phyloP scores from a whole-genome alignment of 2,329 filamentous ascomycete genomes.

The Monilinia aucupariae region DNA sequence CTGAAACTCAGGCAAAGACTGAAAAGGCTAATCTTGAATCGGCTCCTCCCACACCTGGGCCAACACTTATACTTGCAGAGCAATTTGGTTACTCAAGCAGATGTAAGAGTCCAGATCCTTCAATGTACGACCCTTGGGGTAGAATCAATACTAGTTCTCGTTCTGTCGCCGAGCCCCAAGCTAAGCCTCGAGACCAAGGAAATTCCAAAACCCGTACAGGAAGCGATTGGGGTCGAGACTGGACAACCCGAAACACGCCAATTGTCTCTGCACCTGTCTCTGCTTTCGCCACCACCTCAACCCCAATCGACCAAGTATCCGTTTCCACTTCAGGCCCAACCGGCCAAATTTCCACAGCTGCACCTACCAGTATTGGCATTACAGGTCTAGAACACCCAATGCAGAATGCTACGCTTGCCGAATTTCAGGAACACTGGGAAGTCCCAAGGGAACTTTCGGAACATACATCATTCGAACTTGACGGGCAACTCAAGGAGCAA shows the following conservation, averaged over 20 bases:
- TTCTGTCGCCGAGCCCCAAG: not conserved
- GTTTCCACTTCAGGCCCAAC: not conserved
- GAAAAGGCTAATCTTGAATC: not conserved
- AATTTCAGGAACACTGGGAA: not conserved
- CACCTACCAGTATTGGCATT: not conserved
- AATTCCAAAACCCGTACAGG: not conserved
- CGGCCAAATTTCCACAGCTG: not conserved
- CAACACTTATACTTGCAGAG: not conserved
- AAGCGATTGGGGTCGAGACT: not conserved
- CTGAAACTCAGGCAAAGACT: not conserved
- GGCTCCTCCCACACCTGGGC: not conserved
- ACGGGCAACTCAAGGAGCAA: not conserved
- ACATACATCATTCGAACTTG: not conserved
- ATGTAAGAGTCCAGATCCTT: not conserved
- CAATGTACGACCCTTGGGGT: not conserved
- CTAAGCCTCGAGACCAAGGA: not conserved
- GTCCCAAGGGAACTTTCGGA: not conserved
- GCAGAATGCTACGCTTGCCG: not conserved
- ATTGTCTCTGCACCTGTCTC: too few relatives aligned
- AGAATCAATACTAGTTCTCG: not conserved
- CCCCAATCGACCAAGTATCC: not conserved
- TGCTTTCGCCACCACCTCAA: too few relatives aligned
- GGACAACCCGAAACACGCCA: not conserved
- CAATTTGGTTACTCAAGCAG: not conserved
- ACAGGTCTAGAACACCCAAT: not conserved